Evolutionary conservation across 768 basidiomycete species (phyloP).

Genomic region (Mycena floridula): DNA sequence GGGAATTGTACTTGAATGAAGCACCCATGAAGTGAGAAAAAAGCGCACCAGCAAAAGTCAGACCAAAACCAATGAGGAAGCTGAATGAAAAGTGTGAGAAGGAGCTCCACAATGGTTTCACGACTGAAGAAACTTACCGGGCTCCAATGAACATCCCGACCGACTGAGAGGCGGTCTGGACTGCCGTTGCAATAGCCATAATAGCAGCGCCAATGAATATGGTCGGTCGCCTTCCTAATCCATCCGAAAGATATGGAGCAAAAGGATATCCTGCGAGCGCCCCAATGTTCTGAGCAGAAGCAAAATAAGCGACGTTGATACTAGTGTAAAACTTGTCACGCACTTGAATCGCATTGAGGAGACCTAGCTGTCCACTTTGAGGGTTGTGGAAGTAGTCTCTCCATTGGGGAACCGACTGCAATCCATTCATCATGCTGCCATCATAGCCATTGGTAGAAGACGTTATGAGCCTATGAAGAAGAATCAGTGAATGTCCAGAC

Average conservation of each 20-base stretch:
- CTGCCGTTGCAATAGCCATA: slow-evolving; percentile 60
- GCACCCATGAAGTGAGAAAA: background rate
- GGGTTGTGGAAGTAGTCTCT: slow-evolving; percentile 53
- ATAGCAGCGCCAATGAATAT: slow-evolving; percentile 66
- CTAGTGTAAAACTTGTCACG: slow-evolving; percentile 9
- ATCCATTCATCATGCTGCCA: slow-evolving; percentile 76
- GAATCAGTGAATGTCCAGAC: too few species aligned
- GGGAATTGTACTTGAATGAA: slow-evolving; percentile 10
- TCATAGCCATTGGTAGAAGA: slow-evolving; percentile 75
- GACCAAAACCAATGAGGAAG: slow-evolving; percentile 72
- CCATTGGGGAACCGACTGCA: slow-evolving; percentile 68
- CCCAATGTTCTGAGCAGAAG: slow-evolving; percentile 54
- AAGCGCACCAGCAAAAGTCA: slow-evolving; percentile 56
- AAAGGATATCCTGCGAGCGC: slow-evolving; percentile 62
- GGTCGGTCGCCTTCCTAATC: slow-evolving; percentile 58
- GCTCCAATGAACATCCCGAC: slow-evolving; percentile 79
- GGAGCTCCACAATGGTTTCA: background rate
- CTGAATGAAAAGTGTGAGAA: slow-evolving; percentile 16
- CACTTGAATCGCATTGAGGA: slow-evolving; percentile 73
- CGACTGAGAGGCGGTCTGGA: slow-evolving; percentile 69
- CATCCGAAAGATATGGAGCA: slow-evolving; percentile 67
- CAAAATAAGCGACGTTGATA: background rate
- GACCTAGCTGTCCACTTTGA: slow-evolving; percentile 49
- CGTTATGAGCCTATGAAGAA: slow-evolving; percentile 53
- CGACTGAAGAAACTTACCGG: slow-evolving; percentile 30